These are phyloP conservation scores for Boletus fagicola DNA, from an alignment of 768 basidiomycete species.

Conservation along the genomic window DNA sequence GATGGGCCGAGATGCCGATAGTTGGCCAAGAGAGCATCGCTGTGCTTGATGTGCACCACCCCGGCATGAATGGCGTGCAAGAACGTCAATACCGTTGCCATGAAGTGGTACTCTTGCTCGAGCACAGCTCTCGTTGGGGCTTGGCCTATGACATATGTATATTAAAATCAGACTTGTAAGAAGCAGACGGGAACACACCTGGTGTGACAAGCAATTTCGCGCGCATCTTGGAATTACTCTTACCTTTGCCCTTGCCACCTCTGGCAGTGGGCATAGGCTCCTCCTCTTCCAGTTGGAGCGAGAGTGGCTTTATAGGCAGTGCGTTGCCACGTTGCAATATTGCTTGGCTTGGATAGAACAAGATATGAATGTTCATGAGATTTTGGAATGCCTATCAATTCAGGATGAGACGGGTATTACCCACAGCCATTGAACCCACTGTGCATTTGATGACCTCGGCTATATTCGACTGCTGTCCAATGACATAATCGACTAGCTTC, in stretches of 20 bases:
- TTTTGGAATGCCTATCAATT: constrained; percentile 73
- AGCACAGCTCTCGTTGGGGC: constrained; percentile 49
- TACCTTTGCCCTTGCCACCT: constrained; percentile 32
- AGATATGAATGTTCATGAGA: constrained; percentile 74
- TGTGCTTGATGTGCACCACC: constrained; percentile 73
- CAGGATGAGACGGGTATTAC: neutral
- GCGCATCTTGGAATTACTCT: constrained; percentile 27
- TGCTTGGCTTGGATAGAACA: constrained; percentile 59
- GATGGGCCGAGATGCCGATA: constrained; percentile 79
- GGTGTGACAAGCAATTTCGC: constrained; percentile 34
- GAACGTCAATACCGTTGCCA: constrained; percentile 78
- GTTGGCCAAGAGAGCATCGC: constrained; percentile 75
- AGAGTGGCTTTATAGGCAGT: constrained; percentile 48
- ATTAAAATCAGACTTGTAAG: neutral
- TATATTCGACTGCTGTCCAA: constrained; percentile 84
- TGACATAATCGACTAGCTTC: constrained; percentile 75
- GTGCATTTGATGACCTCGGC: constrained; percentile 78
- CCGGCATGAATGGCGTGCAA: constrained; percentile 81
- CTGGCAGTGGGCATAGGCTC: constrained; percentile 27
- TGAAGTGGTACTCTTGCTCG: constrained; percentile 78
- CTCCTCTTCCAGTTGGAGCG: constrained; percentile 58
- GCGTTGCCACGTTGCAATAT: constrained; percentile 43
- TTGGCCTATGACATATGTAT: constrained; percentile 1
- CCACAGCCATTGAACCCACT: constrained; percentile 45
- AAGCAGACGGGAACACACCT: constrained; percentile 31